Evolutionary conservation across 2,329 filamentous ascomycete genomes (phyloP), one percentile per base, ranked within the genome.

Genomic region (Saccharata proteae): DNA sequence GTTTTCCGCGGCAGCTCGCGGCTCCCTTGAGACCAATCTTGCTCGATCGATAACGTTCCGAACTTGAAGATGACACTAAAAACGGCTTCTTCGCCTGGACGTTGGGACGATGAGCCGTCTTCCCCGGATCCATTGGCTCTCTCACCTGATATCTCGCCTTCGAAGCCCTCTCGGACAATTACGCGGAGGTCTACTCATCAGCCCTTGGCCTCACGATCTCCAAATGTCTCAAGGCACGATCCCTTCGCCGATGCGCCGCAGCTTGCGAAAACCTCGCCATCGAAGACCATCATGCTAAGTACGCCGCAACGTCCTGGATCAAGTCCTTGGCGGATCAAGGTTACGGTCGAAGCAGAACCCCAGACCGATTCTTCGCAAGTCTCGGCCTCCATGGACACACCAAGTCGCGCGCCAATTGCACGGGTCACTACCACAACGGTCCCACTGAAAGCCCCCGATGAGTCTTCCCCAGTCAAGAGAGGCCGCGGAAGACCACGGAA

Each of bases 281-380:
- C 53, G 26, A 65, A 65, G 36, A 60, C 60, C 1, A 55, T 65
- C 44, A 44, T 62, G 24, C 38, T 66, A 40, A 55, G 56, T 37
- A 59, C 60, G 6, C 55, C 53, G 12, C 43, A 51, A 10, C 42
- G 46, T 9, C 47, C 46, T 11, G 53, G 49, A 32, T 51, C 48
- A 17, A 64, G 58, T 40, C 62, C 62, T 13, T 65, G 59, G 60
- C 54, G 56, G 35, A 62, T 66, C 46, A 63, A 60, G 34, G 62
- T 67, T 33, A 67, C 63, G 2, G 62, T 67, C 7, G 49, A 66
- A 40, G 60, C 62, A 10, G 59, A 64, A 39, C 59, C 58, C 21
- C 47, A 48, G 12, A 47, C 42, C 33, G 37, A 37, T 8, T 26
- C 26, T 16, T 38, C 31, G 11, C 50, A 55, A 30, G 43, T 42